These are phyloP conservation scores for Neopestalotiopsis sp. DNA, from an alignment of 2,329 filamentous ascomycete species.

Conservation along the genomic window DNA sequence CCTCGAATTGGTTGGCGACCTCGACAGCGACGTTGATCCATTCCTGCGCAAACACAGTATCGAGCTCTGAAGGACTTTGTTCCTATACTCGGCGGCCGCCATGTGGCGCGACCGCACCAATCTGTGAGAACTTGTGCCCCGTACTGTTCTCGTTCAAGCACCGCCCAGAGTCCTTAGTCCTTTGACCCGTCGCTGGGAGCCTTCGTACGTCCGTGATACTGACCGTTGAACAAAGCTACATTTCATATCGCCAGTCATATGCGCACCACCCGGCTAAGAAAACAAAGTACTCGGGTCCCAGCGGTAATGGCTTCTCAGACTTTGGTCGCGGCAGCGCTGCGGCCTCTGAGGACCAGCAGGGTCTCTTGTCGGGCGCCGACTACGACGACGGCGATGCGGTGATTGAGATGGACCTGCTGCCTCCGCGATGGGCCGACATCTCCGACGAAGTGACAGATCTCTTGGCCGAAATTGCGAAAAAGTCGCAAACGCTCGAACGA, in stretches of 20 bases:
- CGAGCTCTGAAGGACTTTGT: slow-evolving; percentile 30
- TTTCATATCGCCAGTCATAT: slow-evolving; percentile 99
- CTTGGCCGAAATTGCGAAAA: slow-evolving; percentile 78
- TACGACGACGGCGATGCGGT: slow-evolving; percentile 92
- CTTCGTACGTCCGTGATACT: slow-evolving; percentile 14
- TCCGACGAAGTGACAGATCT: slow-evolving; percentile 91
- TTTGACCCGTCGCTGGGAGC: too few species aligned
- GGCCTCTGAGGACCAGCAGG: slow-evolving; percentile 64
- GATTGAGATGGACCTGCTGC: slow-evolving; percentile 97
- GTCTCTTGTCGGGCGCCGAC: slow-evolving; percentile 80
- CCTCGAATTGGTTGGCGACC: neutral
- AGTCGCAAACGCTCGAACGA: slow-evolving; percentile 85
- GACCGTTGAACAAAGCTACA: slow-evolving; percentile 68
- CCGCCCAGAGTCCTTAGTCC: neutral
- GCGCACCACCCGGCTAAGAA: slow-evolving; percentile 92
- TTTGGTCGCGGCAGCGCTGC: slow-evolving; percentile 56
- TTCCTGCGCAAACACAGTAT: slow-evolving; percentile 17
- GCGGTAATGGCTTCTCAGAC: slow-evolving; percentile 65
- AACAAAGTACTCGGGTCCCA: slow-evolving; percentile 65
- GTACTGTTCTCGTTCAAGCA: neutral
- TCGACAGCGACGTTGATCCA: neutral
- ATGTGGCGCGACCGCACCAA: slow-evolving; percentile 99
- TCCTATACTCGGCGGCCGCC: slow-evolving; percentile 57
- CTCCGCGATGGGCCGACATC: slow-evolving; percentile 93
- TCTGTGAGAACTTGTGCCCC: slow-evolving; percentile 65